Conservation (phyloP, 1,284 basidiomycete genomes). For the Kalmanozyma brasiliensis region DNA sequence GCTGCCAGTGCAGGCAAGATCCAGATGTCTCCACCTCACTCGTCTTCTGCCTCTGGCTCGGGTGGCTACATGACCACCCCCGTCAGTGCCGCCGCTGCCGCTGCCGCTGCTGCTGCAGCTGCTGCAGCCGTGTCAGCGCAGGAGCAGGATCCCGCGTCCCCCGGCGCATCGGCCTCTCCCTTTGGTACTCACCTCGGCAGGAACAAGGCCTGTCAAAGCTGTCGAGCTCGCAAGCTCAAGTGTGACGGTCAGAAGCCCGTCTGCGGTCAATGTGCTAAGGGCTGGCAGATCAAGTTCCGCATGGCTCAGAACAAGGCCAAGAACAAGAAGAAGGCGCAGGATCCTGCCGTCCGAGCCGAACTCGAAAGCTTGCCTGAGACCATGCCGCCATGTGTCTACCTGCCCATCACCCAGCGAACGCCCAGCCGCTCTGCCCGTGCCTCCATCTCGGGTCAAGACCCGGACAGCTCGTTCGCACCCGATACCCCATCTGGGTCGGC, state of each 20-base stretch:
- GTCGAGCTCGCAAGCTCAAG: conserved; percentile 60
- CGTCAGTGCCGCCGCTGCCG: conserved; percentile 36
- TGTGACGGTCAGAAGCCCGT: conserved; percentile 59
- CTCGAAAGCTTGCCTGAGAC: conserved; percentile 45
- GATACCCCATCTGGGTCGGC: conserved; percentile 21
- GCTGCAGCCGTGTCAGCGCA: conserved; percentile 22
- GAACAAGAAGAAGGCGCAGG: conserved; percentile 48
- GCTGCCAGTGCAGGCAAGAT: conserved; percentile 45
- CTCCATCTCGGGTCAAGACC: conserved; percentile 29
- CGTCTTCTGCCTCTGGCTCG: conserved; percentile 29
- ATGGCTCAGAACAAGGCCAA: conserved; percentile 53
- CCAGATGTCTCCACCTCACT: conserved; percentile 38
- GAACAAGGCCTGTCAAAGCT: conserved; percentile 59
- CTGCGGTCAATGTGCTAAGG: conserved; percentile 57
- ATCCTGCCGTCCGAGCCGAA: conserved; percentile 39
- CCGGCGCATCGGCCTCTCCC: conserved; percentile 30
- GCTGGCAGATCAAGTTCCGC: conserved; percentile 56
- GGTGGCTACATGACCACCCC: conserved; percentile 33
- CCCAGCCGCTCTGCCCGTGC: conserved; percentile 34
- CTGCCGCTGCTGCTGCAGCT: conserved; percentile 37
- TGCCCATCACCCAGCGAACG: conserved; percentile 44
- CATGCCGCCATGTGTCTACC: conserved; percentile 51
- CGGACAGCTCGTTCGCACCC: conserved; percentile 21
- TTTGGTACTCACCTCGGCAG: conserved; percentile 57
- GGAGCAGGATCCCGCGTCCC: conserved; percentile 17